Conservation (phyloP, 2,329 filamentous ascomycete genomes). For the Colletotrichum sp. region DNA sequence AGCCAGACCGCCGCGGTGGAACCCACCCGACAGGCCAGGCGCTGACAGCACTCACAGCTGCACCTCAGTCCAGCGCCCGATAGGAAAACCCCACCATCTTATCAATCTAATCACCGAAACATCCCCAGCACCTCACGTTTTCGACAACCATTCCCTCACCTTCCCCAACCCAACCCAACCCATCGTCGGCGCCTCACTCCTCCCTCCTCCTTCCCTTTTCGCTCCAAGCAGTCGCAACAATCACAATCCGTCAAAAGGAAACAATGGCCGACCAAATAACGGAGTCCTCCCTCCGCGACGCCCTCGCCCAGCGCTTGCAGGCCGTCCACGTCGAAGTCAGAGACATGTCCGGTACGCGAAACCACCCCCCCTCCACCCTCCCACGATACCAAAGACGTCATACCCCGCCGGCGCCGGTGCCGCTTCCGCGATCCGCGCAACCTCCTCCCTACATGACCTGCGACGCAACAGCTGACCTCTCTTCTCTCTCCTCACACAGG, state of each 20-base stretch:
- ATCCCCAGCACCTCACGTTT: conserved; percentile 12
- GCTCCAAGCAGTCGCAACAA: not conserved
- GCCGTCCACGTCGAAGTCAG: conserved; percentile 86
- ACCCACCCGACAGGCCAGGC: not conserved
- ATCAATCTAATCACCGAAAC: conserved; percentile 21
- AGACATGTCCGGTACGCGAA: conserved; percentile 82
- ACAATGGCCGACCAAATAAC: conserved; percentile 70
- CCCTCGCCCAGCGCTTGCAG: conserved; percentile 72
- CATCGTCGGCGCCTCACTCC: not conserved
- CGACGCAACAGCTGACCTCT: not conserved
- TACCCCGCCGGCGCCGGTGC: not conserved
- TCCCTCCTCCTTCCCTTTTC: not conserved
- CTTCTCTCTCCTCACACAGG: conserved; percentile 39
- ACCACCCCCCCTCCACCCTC: not conserved
- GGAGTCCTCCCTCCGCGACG: conserved; percentile 71
- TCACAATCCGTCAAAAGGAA: not conserved
- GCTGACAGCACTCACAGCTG: not conserved
- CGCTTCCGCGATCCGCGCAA: not conserved
- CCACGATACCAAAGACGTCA: conserved; percentile 2
- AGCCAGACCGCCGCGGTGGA: not conserved
- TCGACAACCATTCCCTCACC: conserved; percentile 6
- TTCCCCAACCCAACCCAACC: not conserved
- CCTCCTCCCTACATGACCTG: not conserved
- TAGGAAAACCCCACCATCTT: conserved; percentile 19
- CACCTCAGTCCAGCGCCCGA: not conserved